Base-by-base conservation (phyloP, 768 basidiomycete genomes). In the Asterophora lycoperdoides region DNA sequence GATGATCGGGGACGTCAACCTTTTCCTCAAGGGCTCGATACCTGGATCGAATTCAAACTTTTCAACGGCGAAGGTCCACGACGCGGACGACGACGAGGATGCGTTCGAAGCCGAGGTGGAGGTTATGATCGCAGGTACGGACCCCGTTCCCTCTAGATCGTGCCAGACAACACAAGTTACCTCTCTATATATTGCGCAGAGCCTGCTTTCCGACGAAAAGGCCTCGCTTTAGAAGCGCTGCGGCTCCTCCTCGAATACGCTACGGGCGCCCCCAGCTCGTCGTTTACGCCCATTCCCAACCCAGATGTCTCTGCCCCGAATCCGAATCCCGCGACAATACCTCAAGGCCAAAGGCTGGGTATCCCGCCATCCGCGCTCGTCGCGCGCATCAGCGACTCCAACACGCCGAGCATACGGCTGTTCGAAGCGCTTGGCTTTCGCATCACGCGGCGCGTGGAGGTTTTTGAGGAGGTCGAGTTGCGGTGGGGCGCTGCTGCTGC, bases 1-100 rank as follows among this genome's bases (percentile, higher is more conserved):
- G 8, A 93, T 95, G 92, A 70, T 94, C 15, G 94, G 94, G 28
- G 94, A 97, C 62, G 92, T 93, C 30, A 96, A 96, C 64, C 67
- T 96, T 20, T 96, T 96, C 64, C 67, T 95, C 36, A 85, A 86
- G 39, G 81, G 83, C 39, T 55, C 62, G 14, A 64, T 65, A 17
- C 60, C 63, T 11, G 8, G 15, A 41, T 46, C 29, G 39, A 8
- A 49, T 43, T 30, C 19, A 36, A 35, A 28, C 14, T 23, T 54
- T 28, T 56, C 52, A 8, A 57, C 30, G 3, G 6, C 23, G 23
- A 23, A 60, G 28, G 58, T 49, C 8, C 56, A 60, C 15, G 55
- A 55, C 8, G 45, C 57, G 1, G 61, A 60, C 1, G 67, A 68
- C 2, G 60, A 64, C 1, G 66, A 68, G 5, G 67, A 73, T 18